Base-by-base conservation (phyloP, 1,139 yeast species). In the Saccharomyces uvarum region DNA sequence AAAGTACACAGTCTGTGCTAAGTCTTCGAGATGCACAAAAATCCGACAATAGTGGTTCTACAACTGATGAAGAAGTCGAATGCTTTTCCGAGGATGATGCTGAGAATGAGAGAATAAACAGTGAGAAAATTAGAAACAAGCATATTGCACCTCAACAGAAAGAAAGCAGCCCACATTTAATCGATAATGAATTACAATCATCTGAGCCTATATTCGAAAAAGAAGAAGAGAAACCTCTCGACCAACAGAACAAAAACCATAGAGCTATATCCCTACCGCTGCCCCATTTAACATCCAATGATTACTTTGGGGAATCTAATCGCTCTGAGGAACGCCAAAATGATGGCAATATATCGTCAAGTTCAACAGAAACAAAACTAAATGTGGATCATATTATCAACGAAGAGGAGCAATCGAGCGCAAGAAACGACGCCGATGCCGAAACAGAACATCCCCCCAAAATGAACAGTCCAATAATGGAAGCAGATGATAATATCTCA, bases 21-120 rank as follows among this genome's bases (percentile, higher is more conserved):
- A 65, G 61, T 33, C 51, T 62, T 31, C 59, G 62, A 42, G 63
- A 60, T 19, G 61, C 60, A 5, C 63, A 59, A 14, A 61, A 60
- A 48, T 50, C 56, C 32, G 53, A 52, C n/a, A 56, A 60, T 21
- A 58, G 61, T 48, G 61, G 58, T 19, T 59, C 65, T 2, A 59
- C 65, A 4, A 60, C 68, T 16, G 67, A 63, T 31, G 63, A 61
- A 6, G 66, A 61, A 21, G 69, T 64, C 7, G 69, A 70, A 11
- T 59, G 59, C 16, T 60, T 61, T 21, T 67, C 66, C 2, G 66
- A 69, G 5, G 74, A 68, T 3, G 71, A 69, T 11, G 76, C 70
- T 47, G 74, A 69, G 38, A 27, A 50, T 26, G 49, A 8, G 21
- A 33, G 14, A 11, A 26, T 48, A 21, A 50, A 51, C 9, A 49